Percentiles rank a stretch among this genome's conserved stretches.
Evolutionary conservation across 352 stramenopile species (phyloP).

Genomic region (Albugo candida): DNA sequence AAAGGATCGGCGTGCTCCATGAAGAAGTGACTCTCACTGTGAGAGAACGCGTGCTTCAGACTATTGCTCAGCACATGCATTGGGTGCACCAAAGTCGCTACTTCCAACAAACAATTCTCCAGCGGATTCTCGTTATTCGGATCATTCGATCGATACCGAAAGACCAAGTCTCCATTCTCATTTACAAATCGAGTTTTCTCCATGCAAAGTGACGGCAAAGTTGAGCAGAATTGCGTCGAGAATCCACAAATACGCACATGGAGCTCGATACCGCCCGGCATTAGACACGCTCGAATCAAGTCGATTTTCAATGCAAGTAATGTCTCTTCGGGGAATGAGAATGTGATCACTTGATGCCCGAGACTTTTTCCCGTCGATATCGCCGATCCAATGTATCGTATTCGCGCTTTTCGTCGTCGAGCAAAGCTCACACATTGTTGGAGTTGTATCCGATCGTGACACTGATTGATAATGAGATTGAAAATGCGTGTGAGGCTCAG

Average conservation of each 20-base stretch:
- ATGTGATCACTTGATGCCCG: conserved; percentile 59
- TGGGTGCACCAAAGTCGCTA: conserved; percentile 66
- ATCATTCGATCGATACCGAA: conserved; percentile 51
- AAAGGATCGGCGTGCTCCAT: conserved; percentile 75
- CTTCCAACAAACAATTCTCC: conserved; percentile 72
- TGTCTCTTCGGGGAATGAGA: conserved; percentile 73
- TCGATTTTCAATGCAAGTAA: conserved; percentile 26
- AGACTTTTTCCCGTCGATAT: conserved; percentile 12
- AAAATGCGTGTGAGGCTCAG: conserved; percentile 12
- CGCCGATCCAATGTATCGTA: conserved; percentile 65
- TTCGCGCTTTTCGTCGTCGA: conserved; percentile 54
- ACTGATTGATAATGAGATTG: conserved; percentile 69
- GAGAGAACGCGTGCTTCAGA: conserved; percentile 45
- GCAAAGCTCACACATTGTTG: conserved; percentile 80
- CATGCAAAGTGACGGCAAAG: neutral
- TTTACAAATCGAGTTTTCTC: conserved; percentile 28
- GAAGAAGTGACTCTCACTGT: conserved; percentile 57
- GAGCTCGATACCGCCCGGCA: conserved; percentile 53
- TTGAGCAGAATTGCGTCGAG: conserved; percentile 19
- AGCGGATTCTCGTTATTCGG: conserved; percentile 65
- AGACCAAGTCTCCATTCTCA: conserved; percentile 47
- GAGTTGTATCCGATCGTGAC: conserved; percentile 65
- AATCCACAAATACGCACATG: conserved; percentile 61
- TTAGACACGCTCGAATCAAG: conserved; percentile 9
- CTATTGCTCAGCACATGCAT: conserved; percentile 69